Base-by-base conservation (phyloP, 1,139 yeast genomes). In the Taphrina sp. region DNA sequence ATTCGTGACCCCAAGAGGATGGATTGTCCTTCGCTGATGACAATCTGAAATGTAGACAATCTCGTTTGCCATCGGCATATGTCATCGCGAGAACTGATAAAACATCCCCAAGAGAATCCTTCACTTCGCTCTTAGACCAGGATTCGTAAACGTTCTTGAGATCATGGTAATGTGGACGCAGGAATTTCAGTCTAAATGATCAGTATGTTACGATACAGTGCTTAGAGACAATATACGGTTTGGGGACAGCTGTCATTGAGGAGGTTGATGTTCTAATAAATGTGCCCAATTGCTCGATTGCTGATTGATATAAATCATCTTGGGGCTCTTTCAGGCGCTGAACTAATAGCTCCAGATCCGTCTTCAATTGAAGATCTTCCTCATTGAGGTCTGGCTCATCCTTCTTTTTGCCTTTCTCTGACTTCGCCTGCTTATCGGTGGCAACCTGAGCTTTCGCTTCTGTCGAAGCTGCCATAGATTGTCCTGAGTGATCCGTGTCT, bases 231-330 rank as follows among this genome's bases (percentile, higher is more conserved):
- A n/a, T n/a, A 12, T 39, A 49, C 12, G 99, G 98, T 70, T 92
- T 94, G 44, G 99, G 99, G 45, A 94, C 98, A 1, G 99, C 99
- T 1, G 98, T 94, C 96, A 92, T 92, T 5, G 97, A 89, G 31
- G 96, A 87, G 2, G 98, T 92, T 14, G 97, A 86, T 53, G 95
- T 95, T 64, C 88, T 82, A 65, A 92, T 90, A 65, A 80, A 81
- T 54, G 78, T 79, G 68, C 88, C 89, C 69, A 94, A 76, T 54
- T 82, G 76, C 43, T 77, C 77, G 64, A 94, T 75, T 26, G 88
- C 77, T 17, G 80, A 73, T 46, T 72, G 72, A 66, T 85, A 84
- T 26, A 80, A 74, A 2, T 75, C 71, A 4, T 70, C 66, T 60
- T 82, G 76, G 2, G 76, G 64, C 60, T 79, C 62, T 63, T 73